Evolutionary conservation across 1,139 yeast genomes (phyloP).

Genomic region (Hansenula anomala): DNA sequence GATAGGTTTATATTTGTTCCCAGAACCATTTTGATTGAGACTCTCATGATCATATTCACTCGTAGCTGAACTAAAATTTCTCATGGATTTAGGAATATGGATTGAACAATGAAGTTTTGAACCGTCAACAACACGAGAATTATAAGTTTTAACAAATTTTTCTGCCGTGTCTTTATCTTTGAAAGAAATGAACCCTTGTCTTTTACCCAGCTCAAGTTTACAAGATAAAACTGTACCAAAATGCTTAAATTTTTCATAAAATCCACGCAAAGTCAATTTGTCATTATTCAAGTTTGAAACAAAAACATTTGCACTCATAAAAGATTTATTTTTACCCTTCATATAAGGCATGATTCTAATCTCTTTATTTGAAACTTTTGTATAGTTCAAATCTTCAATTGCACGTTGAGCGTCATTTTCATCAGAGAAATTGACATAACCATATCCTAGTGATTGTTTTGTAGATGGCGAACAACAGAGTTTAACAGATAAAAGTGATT

Average conservation of each 20-base stretch:
- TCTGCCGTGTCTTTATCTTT: slow-evolving; percentile 34
- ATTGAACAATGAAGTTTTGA: slow-evolving; percentile 33
- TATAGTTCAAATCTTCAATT: slow-evolving; percentile 39
- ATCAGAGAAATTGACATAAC: slow-evolving; percentile 41
- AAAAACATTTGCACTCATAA: slow-evolving; percentile 33
- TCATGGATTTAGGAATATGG: slow-evolving; percentile 36
- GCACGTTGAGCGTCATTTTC: slow-evolving; percentile 35
- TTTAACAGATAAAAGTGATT: slow-evolving; percentile 41
- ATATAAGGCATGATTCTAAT: slow-evolving; percentile 49
- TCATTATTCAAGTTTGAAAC: slow-evolving; percentile 30
- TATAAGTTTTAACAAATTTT: slow-evolving; percentile 31
- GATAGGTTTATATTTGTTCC: too few relatives aligned
- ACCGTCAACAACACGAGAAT: slow-evolving; percentile 28
- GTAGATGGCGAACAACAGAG: slow-evolving; percentile 37
- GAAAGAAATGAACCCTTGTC: slow-evolving; percentile 42
- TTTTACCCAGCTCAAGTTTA: slow-evolving; percentile 35
- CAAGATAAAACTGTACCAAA: slow-evolving; percentile 42
- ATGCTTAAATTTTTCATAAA: slow-evolving; percentile 37
- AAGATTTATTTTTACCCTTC: slow-evolving; percentile 29
- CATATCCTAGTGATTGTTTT: slow-evolving; percentile 42
- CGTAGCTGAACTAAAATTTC: slow-evolving; percentile 13
- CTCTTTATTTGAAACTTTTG: slow-evolving; percentile 34
- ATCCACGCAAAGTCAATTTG: slow-evolving; percentile 32
- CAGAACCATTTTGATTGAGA: too few relatives aligned
- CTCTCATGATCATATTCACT: too few relatives aligned